Percentiles rank a stretch among this genome's conserved stretches.
Evolutionary conservation across 2,329 filamentous ascomycete species (phyloP).

Genomic region (Fusarium sororula): DNA sequence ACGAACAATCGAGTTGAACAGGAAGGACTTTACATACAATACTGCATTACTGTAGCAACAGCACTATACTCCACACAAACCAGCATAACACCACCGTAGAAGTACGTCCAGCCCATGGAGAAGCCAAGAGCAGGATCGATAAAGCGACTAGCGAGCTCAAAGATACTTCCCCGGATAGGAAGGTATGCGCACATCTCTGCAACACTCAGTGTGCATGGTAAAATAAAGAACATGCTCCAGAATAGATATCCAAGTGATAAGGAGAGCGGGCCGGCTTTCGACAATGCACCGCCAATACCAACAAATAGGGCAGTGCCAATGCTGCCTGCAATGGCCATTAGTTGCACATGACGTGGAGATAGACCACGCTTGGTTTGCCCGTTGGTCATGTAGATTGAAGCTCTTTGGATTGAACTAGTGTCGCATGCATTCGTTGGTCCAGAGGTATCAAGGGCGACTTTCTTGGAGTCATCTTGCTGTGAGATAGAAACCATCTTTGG

Average conservation of each 20-base stretch:
- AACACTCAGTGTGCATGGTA: neutral
- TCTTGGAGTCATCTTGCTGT: neutral
- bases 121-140: neutral
- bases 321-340: neutral
- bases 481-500: neutral
- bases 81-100: neutral
- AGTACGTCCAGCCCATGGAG: neutral
- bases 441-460: neutral
- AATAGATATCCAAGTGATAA: neutral
- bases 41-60: neutral
- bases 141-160: neutral
- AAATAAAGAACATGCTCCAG: neutral
- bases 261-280: neutral
- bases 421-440: neutral
- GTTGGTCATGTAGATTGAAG: neutral
- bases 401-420: neutral
- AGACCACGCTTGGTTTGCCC: neutral
- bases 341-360: neutral
- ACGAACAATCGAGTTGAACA: fast-evolving
- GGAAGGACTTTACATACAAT: neutral
- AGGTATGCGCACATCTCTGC: neutral
- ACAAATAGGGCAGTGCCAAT: neutral
- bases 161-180: neutral
- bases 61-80: neutral
- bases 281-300: neutral